A percentile compares a stretch with the other conserved stretches of the same genome.
Conservation (phyloP, 2,329 filamentous ascomycete species). For the Colletotrichum theobromicola region DNA sequence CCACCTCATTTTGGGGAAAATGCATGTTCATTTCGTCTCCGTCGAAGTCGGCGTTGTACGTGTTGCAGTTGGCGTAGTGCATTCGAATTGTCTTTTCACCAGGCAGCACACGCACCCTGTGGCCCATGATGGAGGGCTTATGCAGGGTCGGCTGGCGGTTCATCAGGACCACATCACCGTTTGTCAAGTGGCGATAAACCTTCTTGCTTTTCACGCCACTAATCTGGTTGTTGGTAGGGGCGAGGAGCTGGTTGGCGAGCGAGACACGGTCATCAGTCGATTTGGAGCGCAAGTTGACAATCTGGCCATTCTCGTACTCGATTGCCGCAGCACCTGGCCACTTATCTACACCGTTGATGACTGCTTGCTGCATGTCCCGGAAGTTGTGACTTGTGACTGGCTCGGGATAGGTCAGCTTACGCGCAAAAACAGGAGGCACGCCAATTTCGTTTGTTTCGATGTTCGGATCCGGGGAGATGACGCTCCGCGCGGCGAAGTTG, state of each 20-base stretch:
- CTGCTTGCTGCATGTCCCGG: constrained; percentile 91
- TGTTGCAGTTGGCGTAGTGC: constrained; percentile 99
- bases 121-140: constrained; percentile 99
- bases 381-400: constrained; percentile 98
- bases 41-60: constrained; percentile 99
- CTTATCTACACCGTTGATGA: constrained; percentile 90
- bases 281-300: constrained; percentile 87
- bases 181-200: constrained; percentile 93
- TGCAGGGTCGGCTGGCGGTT: constrained; percentile 97
- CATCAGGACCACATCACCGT: constrained; percentile 97
- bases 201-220: constrained; percentile 90
- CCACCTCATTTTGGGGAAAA: constrained; percentile 96
- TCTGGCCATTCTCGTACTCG: constrained; percentile 93
- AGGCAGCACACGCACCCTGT: constrained; percentile 87
- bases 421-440: constrained; percentile 96
- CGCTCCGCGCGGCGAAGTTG: constrained; percentile 95
- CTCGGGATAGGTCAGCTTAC: constrained; percentile 94
- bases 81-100: constrained; percentile 98
- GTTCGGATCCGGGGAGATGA: constrained; percentile 97
- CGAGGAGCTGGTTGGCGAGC: constrained; percentile 90
- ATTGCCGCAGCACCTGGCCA: constrained; percentile 96
- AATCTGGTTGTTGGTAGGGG: constrained; percentile 76
- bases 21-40: constrained; percentile 99
- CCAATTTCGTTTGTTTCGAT: constrained; percentile 99
- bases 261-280: constrained; percentile 86